These are phyloP conservation scores for Aspergillus campestris DNA, from an alignment of 495 filamentous ascomycete species.

Conservation along the genomic window DNA sequence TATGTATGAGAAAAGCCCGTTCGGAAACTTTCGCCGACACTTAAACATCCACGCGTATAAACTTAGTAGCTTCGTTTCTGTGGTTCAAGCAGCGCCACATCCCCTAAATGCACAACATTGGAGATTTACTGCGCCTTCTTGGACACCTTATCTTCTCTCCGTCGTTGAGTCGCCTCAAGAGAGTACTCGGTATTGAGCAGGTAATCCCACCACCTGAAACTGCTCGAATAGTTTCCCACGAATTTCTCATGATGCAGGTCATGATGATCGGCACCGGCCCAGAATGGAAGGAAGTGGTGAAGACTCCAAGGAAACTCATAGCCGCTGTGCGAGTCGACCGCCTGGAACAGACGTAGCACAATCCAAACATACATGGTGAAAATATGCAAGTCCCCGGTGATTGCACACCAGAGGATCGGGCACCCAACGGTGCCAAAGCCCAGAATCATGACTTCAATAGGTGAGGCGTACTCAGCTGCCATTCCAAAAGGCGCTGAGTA, in stretches of 20 bases:
- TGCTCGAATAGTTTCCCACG: conserved; percentile 94
- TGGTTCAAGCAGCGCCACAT: neutral
- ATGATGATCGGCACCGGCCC: conserved; percentile 95
- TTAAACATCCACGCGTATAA: neutral
- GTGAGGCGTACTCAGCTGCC: conserved; percentile 94
- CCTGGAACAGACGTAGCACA: conserved; percentile 84
- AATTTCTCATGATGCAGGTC: conserved; percentile 96
- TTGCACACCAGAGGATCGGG: conserved; percentile 76
- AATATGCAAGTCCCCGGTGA: conserved; percentile 84
- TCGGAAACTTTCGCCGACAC: too few species aligned
- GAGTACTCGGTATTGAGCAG: conserved; percentile 87
- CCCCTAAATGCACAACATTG: neutral
- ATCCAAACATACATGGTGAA: conserved; percentile 99
- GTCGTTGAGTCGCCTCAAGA: conserved; percentile 73
- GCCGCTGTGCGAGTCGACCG: conserved; percentile 93
- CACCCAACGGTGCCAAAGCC: conserved; percentile 80
- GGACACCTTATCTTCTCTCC: conserved; percentile 65
- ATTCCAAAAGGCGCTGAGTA: conserved; percentile 97
- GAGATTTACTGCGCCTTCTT: conserved; percentile 43
- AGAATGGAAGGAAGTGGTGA: conserved; percentile 93
- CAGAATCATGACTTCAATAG: conserved; percentile 96
- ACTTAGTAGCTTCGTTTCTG: neutral
- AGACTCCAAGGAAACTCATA: conserved; percentile 98
- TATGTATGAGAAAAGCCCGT: too few species aligned
- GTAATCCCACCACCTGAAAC: conserved; percentile 99